Conservation (phyloP, 352 stramenopile genomes). For the Phytopythium oedochilum region DNA sequence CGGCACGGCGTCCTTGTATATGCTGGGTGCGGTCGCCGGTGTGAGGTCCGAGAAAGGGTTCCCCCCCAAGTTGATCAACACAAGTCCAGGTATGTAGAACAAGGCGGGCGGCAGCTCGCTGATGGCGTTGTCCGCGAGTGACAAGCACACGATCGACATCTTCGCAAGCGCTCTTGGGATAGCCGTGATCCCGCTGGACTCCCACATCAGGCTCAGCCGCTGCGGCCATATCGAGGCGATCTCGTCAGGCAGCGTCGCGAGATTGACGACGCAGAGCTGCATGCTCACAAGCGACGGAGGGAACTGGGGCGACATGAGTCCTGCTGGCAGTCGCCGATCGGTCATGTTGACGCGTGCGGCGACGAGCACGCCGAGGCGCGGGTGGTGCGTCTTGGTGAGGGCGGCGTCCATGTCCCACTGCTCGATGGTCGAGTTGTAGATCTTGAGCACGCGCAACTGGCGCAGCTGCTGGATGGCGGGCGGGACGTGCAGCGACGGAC, state of each 20-base stretch:
- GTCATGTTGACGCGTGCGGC: conserved; percentile 27
- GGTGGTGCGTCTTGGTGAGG: conserved; percentile 15
- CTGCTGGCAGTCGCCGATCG: conserved; percentile 16
- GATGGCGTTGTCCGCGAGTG: conserved; percentile 12
- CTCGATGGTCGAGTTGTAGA: conserved; percentile 32
- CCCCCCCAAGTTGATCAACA: not conserved
- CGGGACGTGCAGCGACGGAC: conserved; percentile 18
- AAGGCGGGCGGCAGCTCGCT: not conserved
- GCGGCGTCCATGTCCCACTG: conserved; percentile 21
- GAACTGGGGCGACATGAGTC: conserved; percentile 28
- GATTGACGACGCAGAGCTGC: conserved; percentile 34
- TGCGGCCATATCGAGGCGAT: conserved; percentile 24
- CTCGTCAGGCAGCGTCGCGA: conserved; percentile 20
- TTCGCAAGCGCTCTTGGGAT: conserved; percentile 9
- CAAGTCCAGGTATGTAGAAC: not conserved
- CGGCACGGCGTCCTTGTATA: conserved; percentile 4
- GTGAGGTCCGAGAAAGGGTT: conserved; percentile 25
- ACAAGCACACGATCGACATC: conserved; percentile 14
- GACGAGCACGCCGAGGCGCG: conserved; percentile 20
- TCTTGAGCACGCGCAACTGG: conserved; percentile 22
- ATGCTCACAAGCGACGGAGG: conserved; percentile 23
- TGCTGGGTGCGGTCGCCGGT: conserved; percentile 4
- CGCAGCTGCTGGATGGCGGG: conserved; percentile 14
- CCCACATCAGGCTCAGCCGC: conserved; percentile 8
- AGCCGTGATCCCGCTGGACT: conserved; percentile 13